A percentile compares a stretch with the other conserved stretches of the same genome.
Conservation (phyloP, 805 yeast genomes). For the Cyberlindnera maritima region DNA sequence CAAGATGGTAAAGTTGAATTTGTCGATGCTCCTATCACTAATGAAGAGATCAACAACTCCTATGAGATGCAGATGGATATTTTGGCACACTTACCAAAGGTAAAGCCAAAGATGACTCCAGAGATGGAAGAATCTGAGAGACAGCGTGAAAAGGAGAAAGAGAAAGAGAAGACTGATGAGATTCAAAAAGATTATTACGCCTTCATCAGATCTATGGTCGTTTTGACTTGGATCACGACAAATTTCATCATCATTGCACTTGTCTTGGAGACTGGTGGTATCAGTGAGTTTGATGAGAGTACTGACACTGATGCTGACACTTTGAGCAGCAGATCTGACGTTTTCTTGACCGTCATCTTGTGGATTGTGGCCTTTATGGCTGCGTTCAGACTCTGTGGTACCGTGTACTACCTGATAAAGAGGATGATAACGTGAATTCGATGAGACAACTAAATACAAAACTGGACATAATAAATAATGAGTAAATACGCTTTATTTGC, state of each 20-base stretch:
- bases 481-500: no score
- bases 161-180: constrained; percentile 41
- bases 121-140: constrained; percentile 32
- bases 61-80: constrained; percentile 65
- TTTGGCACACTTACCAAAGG: constrained; percentile 39
- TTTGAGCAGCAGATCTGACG: constrained; percentile 42
- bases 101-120: constrained; percentile 25
- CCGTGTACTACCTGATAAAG: constrained; percentile 52
- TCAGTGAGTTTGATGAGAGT: constrained; percentile 37
- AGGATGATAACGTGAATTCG: constrained; percentile 33
- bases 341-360: constrained; percentile 78
- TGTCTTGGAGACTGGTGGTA: constrained; percentile 83
- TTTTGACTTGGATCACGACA: constrained; percentile 83
- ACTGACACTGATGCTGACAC: constrained; percentile 7
- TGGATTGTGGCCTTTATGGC: constrained; percentile 96
- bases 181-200: constrained; percentile 84
- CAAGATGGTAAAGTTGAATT: constrained; percentile 60
- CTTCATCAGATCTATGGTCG: constrained; percentile 83
- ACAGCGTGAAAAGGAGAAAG: constrained; percentile 25
- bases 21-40: constrained; percentile 71
- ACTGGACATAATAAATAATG: no score
- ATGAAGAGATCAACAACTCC: constrained; percentile 69
- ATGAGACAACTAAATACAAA: no score
- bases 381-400: constrained; percentile 75
- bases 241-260: constrained; percentile 80